Evolutionary conservation across 495 filamentous ascomycete genomes (phyloP).

Genomic region (Podospora pseudoanserina): DNA sequence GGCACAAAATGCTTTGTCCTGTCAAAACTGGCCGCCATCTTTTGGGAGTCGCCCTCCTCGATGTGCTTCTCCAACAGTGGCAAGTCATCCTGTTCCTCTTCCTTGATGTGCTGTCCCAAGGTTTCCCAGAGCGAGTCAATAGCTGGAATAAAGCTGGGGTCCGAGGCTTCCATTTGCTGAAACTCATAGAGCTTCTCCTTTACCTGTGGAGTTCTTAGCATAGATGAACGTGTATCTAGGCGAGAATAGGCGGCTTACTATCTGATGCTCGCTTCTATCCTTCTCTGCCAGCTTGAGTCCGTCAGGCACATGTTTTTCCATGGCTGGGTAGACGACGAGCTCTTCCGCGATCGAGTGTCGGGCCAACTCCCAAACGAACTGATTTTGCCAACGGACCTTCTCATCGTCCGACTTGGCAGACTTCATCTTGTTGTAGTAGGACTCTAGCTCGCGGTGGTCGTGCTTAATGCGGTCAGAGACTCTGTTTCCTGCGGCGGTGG

Average conservation of each 20-base stretch:
- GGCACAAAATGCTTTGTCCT: slow-evolving; percentile 62
- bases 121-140: slow-evolving; percentile 51
- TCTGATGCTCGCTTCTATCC: slow-evolving; percentile 57
- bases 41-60: slow-evolving; percentile 33
- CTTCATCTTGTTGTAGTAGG: slow-evolving; percentile 56
- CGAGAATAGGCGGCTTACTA: slow-evolving; percentile 31
- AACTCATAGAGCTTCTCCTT: slow-evolving; percentile 61
- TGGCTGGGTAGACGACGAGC: slow-evolving; percentile 64
- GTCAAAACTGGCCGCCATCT: slow-evolving; percentile 51
- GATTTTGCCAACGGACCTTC: slow-evolving; percentile 56
- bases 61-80: slow-evolving; percentile 52
- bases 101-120: slow-evolving; percentile 55
- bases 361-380: slow-evolving; percentile 69
- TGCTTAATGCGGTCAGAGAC: slow-evolving; percentile 55
- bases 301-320: slow-evolving; percentile 56
- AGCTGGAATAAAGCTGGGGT: slow-evolving; percentile 49
- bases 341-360: slow-evolving; percentile 65
- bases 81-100: slow-evolving; percentile 58
- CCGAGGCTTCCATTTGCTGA: slow-evolving; percentile 49
- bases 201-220: slow-evolving; percentile 40
- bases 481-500: slow-evolving; percentile 5
- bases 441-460: slow-evolving; percentile 62
- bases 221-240: neutral
- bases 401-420: slow-evolving; percentile 45
- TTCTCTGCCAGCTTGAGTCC: slow-evolving; percentile 53